Evolutionary conservation across 1,139 yeast species (phyloP).

Genomic region (Suhomyces chickasaworum): DNA sequence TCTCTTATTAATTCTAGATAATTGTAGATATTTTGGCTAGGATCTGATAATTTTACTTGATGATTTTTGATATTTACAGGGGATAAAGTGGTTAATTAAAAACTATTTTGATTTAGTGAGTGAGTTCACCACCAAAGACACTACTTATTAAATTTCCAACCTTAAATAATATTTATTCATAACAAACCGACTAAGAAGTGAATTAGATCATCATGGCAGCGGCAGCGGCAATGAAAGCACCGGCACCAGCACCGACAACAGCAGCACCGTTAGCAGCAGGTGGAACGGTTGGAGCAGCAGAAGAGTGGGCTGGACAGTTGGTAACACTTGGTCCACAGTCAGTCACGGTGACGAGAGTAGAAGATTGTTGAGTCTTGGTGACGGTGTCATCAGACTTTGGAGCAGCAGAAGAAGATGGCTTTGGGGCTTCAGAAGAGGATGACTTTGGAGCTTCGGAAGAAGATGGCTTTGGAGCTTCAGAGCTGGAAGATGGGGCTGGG

Average conservation of each 20-base stretch:
- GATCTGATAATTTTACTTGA: too few species aligned
- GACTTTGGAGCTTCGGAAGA: constrained; percentile 7
- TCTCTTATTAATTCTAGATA: too few species aligned
- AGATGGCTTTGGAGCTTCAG: constrained; percentile 6
- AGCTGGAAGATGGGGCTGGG: constrained; percentile 2
- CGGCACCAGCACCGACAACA: constrained; percentile 27
- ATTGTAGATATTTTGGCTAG: too few species aligned
- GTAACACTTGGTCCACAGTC: constrained; percentile 19
- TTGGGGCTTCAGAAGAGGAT: constrained; percentile 11
- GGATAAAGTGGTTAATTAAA: too few species aligned
- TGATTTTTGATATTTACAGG: too few species aligned
- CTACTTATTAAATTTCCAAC: neutral
- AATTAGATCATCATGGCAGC: constrained; percentile 20
- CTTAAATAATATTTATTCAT: neutral
- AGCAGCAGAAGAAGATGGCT: constrained; percentile 9
- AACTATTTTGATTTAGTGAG: neutral
- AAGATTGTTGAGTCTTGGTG: constrained; percentile 11
- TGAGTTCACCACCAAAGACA: neutral
- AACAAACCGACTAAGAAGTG: neutral
- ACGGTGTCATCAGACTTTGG: constrained; percentile 7
- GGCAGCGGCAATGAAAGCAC: constrained; percentile 25
- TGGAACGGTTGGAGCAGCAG: constrained; percentile 11
- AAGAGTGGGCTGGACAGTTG: constrained; percentile 20
- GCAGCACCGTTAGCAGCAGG: constrained; percentile 19
- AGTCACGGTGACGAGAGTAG: constrained; percentile 19